phyloP scores from a whole-genome alignment of 2,329 filamentous ascomycete species.

The Verticillium albo-atrum region DNA sequence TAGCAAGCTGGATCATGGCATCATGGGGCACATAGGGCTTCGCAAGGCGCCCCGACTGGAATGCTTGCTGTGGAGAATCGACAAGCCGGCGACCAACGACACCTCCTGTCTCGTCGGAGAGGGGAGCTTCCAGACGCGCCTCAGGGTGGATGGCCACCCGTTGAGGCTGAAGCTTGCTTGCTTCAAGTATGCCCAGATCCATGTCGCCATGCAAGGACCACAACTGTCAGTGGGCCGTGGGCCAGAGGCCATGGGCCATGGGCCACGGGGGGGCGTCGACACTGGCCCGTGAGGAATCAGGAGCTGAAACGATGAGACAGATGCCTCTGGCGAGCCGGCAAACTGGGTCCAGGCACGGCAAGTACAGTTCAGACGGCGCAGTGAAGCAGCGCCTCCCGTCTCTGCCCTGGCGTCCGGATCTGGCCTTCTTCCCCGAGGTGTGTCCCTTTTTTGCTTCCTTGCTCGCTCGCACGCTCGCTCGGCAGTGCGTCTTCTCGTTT shows the following conservation, averaged over 20 bases:
- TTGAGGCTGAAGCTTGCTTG: neutral
- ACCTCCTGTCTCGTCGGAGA: neutral
- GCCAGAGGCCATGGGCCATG: too few species aligned
- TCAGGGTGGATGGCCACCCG: neutral
- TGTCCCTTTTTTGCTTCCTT: too few species aligned
- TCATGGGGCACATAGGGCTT: neutral
- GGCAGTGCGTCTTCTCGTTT: too few species aligned
- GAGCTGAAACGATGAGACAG: neutral
- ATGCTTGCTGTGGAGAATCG: neutral
- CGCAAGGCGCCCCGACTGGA: neutral
- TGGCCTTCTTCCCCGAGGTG: neutral
- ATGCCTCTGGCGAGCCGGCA: neutral
- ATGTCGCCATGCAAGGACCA: neutral
- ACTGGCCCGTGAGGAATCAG: neutral
- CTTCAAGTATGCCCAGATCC: neutral
- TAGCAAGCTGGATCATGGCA: neutral
- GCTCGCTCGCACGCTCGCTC: too few species aligned
- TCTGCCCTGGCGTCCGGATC: neutral
- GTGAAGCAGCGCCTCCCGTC: neutral
- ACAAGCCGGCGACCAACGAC: neutral
- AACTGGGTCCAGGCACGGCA: neutral
- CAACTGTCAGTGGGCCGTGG: neutral
- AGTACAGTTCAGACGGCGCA: neutral
- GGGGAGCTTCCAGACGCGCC: neutral
- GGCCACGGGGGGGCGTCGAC: too few species aligned